phyloP scores from a whole-genome alignment of 495 filamentous ascomycete species.

The Choiromyces venosus region DNA sequence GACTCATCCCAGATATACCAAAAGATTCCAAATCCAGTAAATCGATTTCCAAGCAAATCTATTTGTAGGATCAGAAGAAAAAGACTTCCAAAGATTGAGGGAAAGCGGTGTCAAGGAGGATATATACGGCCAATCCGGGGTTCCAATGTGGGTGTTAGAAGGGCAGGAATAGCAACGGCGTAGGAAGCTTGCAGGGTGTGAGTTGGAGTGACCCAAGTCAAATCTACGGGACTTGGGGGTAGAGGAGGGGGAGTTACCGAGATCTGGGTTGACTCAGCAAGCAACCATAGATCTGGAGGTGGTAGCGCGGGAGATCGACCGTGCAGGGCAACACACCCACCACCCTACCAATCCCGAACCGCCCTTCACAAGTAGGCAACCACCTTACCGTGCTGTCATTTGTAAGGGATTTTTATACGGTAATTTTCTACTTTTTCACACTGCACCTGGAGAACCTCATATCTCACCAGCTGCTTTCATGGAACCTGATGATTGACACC shows the following conservation, averaged over 20 bases:
- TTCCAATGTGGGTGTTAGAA: background rate
- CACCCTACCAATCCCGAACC: background rate
- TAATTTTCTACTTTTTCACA: background rate
- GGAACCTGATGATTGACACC: background rate
- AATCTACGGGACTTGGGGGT: background rate
- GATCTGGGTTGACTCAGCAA: background rate
- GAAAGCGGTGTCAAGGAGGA: background rate
- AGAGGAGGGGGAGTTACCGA: background rate
- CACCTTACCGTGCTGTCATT: background rate
- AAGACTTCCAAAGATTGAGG: background rate
- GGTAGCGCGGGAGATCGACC: slow-evolving; percentile 1
- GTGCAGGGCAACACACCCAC: background rate
- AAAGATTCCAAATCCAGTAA: background rate
- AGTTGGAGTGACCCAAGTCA: background rate
- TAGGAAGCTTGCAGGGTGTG: background rate
- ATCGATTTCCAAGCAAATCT: background rate
- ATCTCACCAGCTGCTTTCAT: background rate
- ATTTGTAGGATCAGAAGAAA: background rate
- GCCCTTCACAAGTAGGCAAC: background rate
- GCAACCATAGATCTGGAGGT: background rate
- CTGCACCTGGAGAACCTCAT: background rate
- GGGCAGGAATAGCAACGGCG: background rate
- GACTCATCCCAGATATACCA: background rate
- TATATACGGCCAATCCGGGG: background rate
- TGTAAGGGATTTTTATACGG: background rate